Percentiles rank a stretch among this genome's conserved stretches.
Evolutionary conservation across 148 eudicot genomes (phyloP).

Genomic region (Amaranthus cruentus): DNA sequence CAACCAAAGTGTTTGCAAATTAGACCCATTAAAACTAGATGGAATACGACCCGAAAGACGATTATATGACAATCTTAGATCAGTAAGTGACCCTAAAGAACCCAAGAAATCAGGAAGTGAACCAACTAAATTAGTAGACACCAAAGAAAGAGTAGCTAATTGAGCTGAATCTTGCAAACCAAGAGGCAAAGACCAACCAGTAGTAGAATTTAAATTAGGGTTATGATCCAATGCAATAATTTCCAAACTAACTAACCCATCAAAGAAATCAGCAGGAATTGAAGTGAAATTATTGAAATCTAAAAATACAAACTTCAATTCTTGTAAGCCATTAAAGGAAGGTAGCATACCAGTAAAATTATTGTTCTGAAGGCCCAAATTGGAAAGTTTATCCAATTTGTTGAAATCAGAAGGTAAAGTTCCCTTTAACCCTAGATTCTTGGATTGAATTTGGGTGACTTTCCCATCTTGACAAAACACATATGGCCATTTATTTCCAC

Average conservation of each 20-base stretch:
- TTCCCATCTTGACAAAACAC: constrained; percentile 49
- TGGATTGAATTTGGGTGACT: constrained; percentile 73
- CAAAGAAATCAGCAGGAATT: constrained; percentile 83
- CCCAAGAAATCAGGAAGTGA: constrained; percentile 81
- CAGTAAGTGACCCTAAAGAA: constrained; percentile 47
- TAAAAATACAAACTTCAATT: constrained; percentile 55
- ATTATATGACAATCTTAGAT: constrained; percentile 53
- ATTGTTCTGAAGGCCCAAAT: constrained; percentile 85
- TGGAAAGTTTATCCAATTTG: constrained; percentile 46
- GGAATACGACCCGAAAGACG: constrained; percentile 67
- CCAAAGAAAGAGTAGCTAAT: constrained; percentile 50
- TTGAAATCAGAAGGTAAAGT: constrained; percentile 65
- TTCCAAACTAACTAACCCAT: constrained; percentile 65
- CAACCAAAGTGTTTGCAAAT: constrained; percentile 63
- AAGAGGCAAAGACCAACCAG: constrained; percentile 76
- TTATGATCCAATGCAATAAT: constrained; percentile 70
- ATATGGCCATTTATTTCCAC: constrained; percentile 75
- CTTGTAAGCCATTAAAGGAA: constrained; percentile 61
- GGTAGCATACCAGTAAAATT: constrained; percentile 69
- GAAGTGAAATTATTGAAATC: constrained; percentile 71
- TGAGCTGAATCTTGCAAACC: constrained; percentile 60
- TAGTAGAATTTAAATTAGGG: constrained; percentile 52
- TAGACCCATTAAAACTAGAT: constrained; percentile 45
- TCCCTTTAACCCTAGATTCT: constrained; percentile 59
- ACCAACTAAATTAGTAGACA: constrained; percentile 68